phyloP scores from a whole-genome alignment of 163 green algal genomes.

The Chloroidium sp. region DNA sequence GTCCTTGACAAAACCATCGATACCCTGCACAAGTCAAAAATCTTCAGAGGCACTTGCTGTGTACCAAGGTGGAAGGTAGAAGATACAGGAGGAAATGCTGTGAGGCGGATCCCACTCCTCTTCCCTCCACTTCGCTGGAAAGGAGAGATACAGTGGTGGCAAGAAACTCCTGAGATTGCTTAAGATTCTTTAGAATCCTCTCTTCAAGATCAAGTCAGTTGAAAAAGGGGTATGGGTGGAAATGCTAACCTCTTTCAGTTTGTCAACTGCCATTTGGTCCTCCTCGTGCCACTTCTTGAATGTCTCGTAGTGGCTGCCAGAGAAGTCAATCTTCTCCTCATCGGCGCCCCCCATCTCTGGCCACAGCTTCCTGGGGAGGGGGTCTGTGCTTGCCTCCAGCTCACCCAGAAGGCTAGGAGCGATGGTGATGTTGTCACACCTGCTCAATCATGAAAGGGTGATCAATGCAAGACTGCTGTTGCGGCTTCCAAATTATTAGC shows the following conservation, averaged over 20 bases:
- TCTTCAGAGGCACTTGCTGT: too few species aligned
- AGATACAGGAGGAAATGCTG: too few species aligned
- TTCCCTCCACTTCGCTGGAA: too few species aligned
- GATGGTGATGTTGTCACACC: constrained; percentile 88
- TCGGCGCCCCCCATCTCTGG: constrained; percentile 35
- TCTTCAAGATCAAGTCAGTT: too few species aligned
- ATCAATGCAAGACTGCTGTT: too few species aligned
- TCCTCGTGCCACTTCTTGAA: constrained; percentile 60
- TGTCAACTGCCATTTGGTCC: constrained; percentile 80
- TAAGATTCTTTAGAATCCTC: too few species aligned
- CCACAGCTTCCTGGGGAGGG: constrained; percentile 63
- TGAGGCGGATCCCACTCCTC: too few species aligned
- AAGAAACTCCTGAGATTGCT: too few species aligned
- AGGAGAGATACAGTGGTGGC: too few species aligned
- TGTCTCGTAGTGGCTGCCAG: constrained; percentile 1
- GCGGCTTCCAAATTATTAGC: too few species aligned
- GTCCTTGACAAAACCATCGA: constrained; percentile 67
- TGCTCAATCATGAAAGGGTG: background rate
- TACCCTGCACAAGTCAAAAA: constrained; percentile 39
- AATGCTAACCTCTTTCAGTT: constrained; percentile 40
- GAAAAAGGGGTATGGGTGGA: too few species aligned
- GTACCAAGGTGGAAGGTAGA: too few species aligned
- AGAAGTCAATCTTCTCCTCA: constrained; percentile 30
- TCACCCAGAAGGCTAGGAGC: constrained; percentile 72
- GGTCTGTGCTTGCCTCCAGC: constrained; percentile 56